Percentiles rank a stretch among this genome's conserved stretches.
Evolutionary conservation across 257 asterid genomes (phyloP).

Genomic region (Asclepias syriaca): DNA sequence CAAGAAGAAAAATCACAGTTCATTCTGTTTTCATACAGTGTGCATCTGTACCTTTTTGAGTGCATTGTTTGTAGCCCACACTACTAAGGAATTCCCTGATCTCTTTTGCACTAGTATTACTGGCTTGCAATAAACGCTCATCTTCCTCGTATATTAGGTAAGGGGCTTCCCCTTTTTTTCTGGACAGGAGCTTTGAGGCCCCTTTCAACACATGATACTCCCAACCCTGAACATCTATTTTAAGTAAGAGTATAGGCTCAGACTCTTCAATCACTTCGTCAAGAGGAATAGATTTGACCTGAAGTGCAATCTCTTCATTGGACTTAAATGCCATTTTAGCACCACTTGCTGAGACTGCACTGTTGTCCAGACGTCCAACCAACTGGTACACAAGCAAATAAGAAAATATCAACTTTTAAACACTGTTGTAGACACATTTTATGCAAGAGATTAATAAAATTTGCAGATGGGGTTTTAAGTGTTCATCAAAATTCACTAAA

Average conservation of each 20-base stretch:
- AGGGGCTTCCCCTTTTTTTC: constrained; percentile 85
- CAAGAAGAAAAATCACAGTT: constrained; percentile 12
- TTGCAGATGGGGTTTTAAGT: not conserved
- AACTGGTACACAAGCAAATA: constrained; percentile 39
- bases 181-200: constrained; percentile 68
- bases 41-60: constrained; percentile 80
- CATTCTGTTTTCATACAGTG: constrained; percentile 83
- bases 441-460: not conserved
- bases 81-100: constrained; percentile 62
- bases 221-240: constrained; percentile 99
- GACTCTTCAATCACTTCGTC: constrained; percentile 64
- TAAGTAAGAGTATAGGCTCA: constrained; percentile 63
- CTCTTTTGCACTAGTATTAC: constrained; percentile 83
- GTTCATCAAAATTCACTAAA: not conserved
- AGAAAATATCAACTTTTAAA: not conserved
- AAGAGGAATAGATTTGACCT: constrained; percentile 73
- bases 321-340: constrained; percentile 96
- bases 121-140: constrained; percentile 81
- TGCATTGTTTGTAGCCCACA: constrained; percentile 73
- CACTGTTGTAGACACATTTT: not conserved
- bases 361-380: constrained; percentile 95
- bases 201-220: constrained; percentile 95
- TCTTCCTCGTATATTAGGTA: constrained; percentile 96
- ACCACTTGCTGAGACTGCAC: constrained; percentile 91
- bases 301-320: constrained; percentile 79